Evolutionary conservation across 495 filamentous ascomycete genomes (phyloP), one percentile per base, ranked within the genome.

Genomic region (Penicilliopsis zonata): DNA sequence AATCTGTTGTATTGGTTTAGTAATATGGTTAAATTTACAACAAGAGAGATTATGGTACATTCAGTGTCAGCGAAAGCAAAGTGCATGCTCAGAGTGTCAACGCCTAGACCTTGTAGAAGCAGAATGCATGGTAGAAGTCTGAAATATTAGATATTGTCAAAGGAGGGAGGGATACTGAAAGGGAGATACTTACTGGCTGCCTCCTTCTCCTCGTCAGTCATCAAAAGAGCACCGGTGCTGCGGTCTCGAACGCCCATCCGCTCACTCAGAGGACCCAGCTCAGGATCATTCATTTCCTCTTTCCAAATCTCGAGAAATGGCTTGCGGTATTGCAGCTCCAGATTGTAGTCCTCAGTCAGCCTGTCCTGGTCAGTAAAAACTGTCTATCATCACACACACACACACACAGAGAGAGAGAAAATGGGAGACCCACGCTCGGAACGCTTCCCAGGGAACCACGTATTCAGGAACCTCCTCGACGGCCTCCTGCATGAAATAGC

Each of bases 391-490:
- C n/a, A n/a, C n/a, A n/a, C n/a, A n/a, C n/a, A n/a, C n/a, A n/a
- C n/a, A n/a, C n/a, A n/a, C n/a, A n/a, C n/a, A n/a, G n/a, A n/a
- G n/a, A n/a, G 10, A 21, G 2, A 1, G 4, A 13, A 5, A 16
- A 13, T 28, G 18, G 8, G 16, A 24, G 1, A 55, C 68, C 46
- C 45, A 72, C 58, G 70, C 86, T 57, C 90, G 83, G 57, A 98
- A 95, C 1, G 84, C 86, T 48, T 92, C 86, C 92, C 92, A 98
- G 0, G 90, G 90, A 5, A 98, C 92, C 7, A 98, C 87, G 54
- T 94, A 98, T 59, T 98, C 90, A 15, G 90, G 90, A 7, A 94
- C 80, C 42, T 87, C 85, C 52, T 94, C 86, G 13, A 98, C 90
- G 1, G 90, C 92, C 52, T 98, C 90, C 44, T 87, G 73, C 44